Conservation (phyloP, 176 grass and related monocot species). For the Aechmea fasciata region DNA sequence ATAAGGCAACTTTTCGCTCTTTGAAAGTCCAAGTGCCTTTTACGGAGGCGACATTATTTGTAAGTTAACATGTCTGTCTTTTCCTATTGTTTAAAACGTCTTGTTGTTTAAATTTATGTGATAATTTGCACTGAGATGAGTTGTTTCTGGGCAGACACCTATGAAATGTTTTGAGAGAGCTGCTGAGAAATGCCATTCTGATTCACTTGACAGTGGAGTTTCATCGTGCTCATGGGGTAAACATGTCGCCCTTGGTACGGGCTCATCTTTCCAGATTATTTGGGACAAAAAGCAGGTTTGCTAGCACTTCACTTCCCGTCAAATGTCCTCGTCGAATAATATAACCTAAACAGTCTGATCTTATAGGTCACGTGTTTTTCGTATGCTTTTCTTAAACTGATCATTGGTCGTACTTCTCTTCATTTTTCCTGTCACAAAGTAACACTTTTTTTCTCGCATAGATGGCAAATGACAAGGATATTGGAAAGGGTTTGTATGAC, state of each 20-base stretch:
- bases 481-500: conserved; percentile 72
- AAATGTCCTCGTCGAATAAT: not conserved
- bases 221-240: conserved; percentile 94
- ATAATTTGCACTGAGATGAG: not conserved
- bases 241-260: conserved; percentile 68
- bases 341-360: conserved; percentile 2
- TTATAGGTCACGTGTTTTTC: conserved; percentile 8
- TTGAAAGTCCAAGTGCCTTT: conserved; percentile 99
- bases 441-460: conserved; percentile 10
- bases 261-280: conserved; percentile 88
- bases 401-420: conserved; percentile 17
- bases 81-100: conserved; percentile 22
- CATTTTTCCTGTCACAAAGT: not conserved
- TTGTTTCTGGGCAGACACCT: conserved; percentile 60
- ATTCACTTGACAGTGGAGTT: conserved; percentile 75
- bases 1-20: conserved; percentile 66
- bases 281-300: conserved; percentile 86
- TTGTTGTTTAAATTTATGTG: conserved; percentile 10
- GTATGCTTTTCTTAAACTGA: conserved; percentile 5
- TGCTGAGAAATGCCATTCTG: conserved; percentile 81
- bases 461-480: conserved; percentile 55
- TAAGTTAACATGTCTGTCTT: conserved; percentile 36
- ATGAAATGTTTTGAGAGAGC: conserved; percentile 97
- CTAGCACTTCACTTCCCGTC: conserved; percentile 11
- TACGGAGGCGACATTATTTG: conserved; percentile 84